These are phyloP conservation scores for Tritrichomonas foetus DNA, from an alignment of 208 protist species.

Conservation along the genomic window DNA sequence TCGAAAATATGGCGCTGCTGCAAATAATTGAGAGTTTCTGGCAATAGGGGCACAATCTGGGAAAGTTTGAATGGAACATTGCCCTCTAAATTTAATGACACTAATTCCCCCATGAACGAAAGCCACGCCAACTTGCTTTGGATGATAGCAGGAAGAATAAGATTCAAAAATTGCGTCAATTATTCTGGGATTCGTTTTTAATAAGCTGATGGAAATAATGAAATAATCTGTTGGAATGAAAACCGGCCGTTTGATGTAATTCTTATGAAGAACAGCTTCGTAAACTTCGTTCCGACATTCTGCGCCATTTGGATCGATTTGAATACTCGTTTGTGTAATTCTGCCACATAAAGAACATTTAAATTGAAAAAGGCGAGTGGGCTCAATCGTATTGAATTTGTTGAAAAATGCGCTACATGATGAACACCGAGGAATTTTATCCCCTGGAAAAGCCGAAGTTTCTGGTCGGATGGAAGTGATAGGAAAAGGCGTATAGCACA, in stretches of 20 bases:
- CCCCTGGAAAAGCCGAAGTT: background rate
- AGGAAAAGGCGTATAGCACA: background rate
- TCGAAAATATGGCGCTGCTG: background rate
- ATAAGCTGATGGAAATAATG: background rate
- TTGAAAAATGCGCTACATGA: background rate
- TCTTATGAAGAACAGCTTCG: background rate
- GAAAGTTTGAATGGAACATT: background rate
- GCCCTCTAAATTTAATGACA: background rate
- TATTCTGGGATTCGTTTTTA: background rate
- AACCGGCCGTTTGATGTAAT: background rate
- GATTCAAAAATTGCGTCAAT: background rate
- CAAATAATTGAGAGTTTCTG: background rate
- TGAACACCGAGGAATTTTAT: background rate
- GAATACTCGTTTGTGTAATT: background rate
- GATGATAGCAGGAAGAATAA: background rate
- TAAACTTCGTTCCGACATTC: slow-evolving; percentile 18
- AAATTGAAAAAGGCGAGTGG: background rate
- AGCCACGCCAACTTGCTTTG: background rate
- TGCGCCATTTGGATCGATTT: background rate
- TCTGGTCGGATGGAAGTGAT: background rate
- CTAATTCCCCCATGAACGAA: background rate
- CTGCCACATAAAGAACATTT: background rate
- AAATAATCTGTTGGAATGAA: background rate
- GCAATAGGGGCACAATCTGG: background rate
- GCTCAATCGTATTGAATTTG: background rate